Conservation (phyloP, 495 filamentous ascomycete genomes). For the Neurospora sp. region DNA sequence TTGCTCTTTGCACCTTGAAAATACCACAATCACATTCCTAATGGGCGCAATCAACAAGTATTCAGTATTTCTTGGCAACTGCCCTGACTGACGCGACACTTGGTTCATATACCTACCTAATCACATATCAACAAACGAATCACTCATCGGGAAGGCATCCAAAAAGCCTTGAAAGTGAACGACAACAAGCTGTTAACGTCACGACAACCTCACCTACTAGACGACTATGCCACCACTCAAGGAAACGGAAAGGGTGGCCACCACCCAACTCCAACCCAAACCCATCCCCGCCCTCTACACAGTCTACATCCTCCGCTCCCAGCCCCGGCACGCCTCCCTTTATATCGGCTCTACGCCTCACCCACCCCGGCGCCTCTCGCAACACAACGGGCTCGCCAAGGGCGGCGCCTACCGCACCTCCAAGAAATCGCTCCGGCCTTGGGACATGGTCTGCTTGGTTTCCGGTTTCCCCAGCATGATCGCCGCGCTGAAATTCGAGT, state of each 20-base stretch:
- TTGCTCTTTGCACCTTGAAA: not conserved
- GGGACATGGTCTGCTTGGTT: conserved; percentile 88
- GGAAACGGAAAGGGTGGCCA: not conserved
- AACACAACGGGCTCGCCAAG: conserved; percentile 75
- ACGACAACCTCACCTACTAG: not conserved
- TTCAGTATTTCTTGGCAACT: not conserved
- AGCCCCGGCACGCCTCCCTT: conserved; percentile 47
- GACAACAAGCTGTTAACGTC: not conserved
- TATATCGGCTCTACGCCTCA: conserved; percentile 93
- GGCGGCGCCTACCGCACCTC: conserved; percentile 74
- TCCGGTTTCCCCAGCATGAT: conserved; percentile 79
- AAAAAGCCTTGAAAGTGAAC: not conserved
- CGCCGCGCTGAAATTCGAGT: conserved; percentile 94
- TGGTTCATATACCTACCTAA: not conserved
- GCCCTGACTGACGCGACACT: not conserved
- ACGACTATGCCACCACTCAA: not conserved
- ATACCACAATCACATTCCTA: not conserved
- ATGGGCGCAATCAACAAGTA: not conserved
- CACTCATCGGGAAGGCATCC: not conserved
- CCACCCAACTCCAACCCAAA: conserved; percentile 18
- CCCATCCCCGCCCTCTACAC: conserved; percentile 48
- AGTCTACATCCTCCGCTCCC: conserved; percentile 80
- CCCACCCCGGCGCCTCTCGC: conserved; percentile 66
- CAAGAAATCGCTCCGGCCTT: conserved; percentile 58
- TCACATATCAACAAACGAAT: not conserved